Evolutionary conservation across 805 yeast species (phyloP), one percentile per base, ranked within the genome.

Genomic region (Lachancea thermotolerans): DNA sequence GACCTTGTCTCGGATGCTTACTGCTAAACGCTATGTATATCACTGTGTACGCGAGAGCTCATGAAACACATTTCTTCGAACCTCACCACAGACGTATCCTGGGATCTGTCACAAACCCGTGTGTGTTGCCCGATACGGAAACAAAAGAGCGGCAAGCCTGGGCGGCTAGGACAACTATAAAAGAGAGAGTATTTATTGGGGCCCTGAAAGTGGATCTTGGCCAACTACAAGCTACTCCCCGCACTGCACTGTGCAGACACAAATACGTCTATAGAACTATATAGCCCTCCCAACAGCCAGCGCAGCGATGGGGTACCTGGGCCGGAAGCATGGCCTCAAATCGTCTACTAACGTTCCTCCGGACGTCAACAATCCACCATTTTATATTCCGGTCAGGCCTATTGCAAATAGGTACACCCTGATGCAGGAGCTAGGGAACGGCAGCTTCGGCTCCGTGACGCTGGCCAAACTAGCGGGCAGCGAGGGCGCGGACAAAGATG

Each of bases 401-500:
- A 60, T 74, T 39, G 52, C 57, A 2, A 57, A 63, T 7, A 62
- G 75, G 36, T 85, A 80, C 57, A 74, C 72, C 42, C 51, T 69
- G 3, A 67, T 83, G 8, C 71, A 76, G 37, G 70, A 69, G 39
- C 64, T 85, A 47, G 95, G 95, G 0, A 75, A 73, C 45, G 95
- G 95, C 1, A 79, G 87, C 39, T 85, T 85, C 68, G 95, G 95
- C 2, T 66, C 74, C 1, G 93, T 85, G 2, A 66, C 74, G 1
- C 65, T 84, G 53, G 89, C 87, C 3, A 79, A 79, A 14, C 35
- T 32, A 6, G 10, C 15, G 69, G 71, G 29, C 62, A 69, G 49
- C 46, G 48, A 29, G 44, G 49, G 37, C 18, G 37, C 40, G 33
- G 37, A 44, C 5, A 42, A 43, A 14, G 18, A 10, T 15, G 42